Conservation (phyloP, 2,329 filamentous ascomycete species). For the Aureobasidium lini region DNA sequence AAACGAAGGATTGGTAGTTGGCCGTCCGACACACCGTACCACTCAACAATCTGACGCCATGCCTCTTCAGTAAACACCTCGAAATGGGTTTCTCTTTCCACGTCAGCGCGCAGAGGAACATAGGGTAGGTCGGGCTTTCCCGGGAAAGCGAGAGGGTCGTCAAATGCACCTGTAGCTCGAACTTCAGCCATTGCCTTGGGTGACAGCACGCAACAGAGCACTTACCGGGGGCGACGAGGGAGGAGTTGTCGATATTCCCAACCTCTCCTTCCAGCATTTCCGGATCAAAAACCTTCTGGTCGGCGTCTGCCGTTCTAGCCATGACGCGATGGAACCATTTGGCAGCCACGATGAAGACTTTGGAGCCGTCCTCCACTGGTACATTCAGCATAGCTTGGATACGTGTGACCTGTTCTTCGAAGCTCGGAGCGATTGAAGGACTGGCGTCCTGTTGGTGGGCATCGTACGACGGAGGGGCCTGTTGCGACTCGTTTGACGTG, state of each 20-base stretch:
- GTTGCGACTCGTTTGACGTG: background rate
- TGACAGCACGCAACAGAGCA: background rate
- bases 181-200: background rate
- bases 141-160: conserved; percentile 18
- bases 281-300: conserved; percentile 50
- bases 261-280: conserved; percentile 55
- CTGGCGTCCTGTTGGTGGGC: conserved; percentile 15
- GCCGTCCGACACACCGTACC: conserved; percentile 69
- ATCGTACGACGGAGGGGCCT: conserved; percentile 22
- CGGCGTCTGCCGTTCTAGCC: conserved; percentile 54
- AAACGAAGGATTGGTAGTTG: conserved; percentile 66
- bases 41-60: conserved; percentile 72
- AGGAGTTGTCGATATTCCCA: conserved; percentile 80
- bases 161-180: conserved; percentile 20
- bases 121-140: conserved; percentile 39
- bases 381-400: conserved; percentile 55
- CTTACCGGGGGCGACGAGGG: conserved; percentile 51
- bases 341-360: conserved; percentile 69
- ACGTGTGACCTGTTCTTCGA: conserved; percentile 66
- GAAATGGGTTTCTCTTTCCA: conserved; percentile 60
- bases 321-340: conserved; percentile 71
- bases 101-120: conserved; percentile 64
- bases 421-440: conserved; percentile 32
- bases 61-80: conserved; percentile 70
- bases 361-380: conserved; percentile 61